Percentiles rank a stretch among this genome's conserved stretches.
These are phyloP conservation scores for Vaccinium corymbosum DNA, from an alignment of 148 eudicot species.

Conservation along the genomic window DNA sequence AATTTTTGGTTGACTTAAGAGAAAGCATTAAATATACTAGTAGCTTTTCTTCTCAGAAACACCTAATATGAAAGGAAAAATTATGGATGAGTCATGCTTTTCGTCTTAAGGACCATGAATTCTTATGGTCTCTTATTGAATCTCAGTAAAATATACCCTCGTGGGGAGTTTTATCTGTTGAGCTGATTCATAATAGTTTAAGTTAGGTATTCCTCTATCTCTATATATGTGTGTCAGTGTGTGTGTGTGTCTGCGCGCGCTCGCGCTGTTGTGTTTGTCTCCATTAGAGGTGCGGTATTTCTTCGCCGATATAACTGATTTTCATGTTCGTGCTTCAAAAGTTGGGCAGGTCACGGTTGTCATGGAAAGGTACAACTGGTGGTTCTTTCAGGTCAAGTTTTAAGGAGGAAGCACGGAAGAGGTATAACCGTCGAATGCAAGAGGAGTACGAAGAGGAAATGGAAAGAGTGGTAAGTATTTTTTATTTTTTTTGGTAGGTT, in stretches of 20 bases:
- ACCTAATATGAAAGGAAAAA: not conserved
- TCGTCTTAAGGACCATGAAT: not conserved
- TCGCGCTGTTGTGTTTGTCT: too few species aligned
- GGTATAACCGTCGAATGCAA: constrained; percentile 79
- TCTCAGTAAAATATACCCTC: not conserved
- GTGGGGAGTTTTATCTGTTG: not conserved
- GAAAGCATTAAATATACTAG: not conserved
- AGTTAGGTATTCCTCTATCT: not conserved
- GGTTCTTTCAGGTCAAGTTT: constrained; percentile 69
- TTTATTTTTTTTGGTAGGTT: not conserved
- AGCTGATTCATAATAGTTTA: not conserved
- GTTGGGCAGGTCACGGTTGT: constrained; percentile 60
- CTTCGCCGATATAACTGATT: constrained; percentile 12
- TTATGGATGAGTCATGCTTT: not conserved
- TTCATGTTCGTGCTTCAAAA: constrained; percentile 23
- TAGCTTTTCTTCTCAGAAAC: not conserved
- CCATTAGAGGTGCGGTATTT: not conserved
- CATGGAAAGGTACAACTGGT: constrained; percentile 44
- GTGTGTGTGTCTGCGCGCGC: too few species aligned
- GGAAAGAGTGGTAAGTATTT: constrained; percentile 88
- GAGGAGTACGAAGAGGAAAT: constrained; percentile 95
- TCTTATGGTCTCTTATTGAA: not conserved
- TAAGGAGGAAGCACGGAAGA: constrained; percentile 86
- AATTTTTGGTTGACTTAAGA: not conserved
- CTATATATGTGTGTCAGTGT: too few species aligned